Conservation (phyloP, 176 grass and related monocot genomes). For the Poa annua region DNA sequence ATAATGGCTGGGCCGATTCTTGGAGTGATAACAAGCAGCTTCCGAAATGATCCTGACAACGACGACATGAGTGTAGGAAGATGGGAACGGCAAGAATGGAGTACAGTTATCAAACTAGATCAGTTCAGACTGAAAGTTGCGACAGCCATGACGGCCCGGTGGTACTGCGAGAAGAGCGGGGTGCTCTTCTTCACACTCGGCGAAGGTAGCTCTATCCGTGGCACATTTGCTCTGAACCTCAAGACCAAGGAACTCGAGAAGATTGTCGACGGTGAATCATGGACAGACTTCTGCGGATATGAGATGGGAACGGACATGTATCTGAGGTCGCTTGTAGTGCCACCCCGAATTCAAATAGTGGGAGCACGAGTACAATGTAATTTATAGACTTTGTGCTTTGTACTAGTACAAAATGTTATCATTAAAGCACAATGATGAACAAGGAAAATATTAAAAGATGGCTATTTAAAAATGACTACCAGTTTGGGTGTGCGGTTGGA, state of each 20-base stretch:
- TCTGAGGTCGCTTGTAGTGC: not conserved
- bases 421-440: too few species aligned
- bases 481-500: too few species aligned
- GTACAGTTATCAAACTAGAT: not conserved
- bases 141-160: not conserved
- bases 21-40: not conserved
- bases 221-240: not conserved
- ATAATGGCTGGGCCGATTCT: not conserved
- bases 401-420: too few species aligned
- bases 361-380: too few species aligned
- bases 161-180: not conserved
- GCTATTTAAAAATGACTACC: too few species aligned
- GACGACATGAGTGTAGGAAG: not conserved
- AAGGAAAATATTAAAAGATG: too few species aligned
- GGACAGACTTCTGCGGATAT: not conserved
- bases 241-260: not conserved
- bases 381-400: too few species aligned
- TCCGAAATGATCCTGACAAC: not conserved
- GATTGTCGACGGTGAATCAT: not conserved
- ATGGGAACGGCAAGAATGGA: not conserved
- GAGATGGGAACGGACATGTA: not conserved
- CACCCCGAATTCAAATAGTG: not conserved
- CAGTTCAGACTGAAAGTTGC: not conserved
- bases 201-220: not conserved
- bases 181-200: not conserved